These are phyloP conservation scores for Brassica juncea DNA, from an alignment of 345 rosid species.

Conservation along the genomic window DNA sequence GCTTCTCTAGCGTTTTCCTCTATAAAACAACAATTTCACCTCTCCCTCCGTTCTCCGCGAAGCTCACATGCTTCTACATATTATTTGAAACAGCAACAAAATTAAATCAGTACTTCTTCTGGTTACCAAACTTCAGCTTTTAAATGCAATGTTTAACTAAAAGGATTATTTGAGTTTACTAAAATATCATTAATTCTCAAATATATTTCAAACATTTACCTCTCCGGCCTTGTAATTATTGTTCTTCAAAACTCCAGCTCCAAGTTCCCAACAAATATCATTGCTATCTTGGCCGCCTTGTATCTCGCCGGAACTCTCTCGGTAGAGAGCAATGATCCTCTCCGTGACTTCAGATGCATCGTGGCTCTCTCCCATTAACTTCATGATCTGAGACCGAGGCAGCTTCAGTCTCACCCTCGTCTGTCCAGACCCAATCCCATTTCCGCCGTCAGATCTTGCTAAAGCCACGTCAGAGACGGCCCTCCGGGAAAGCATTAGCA, in stretches of 20 bases:
- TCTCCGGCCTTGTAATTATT: neutral
- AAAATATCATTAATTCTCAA: neutral
- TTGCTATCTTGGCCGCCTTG: neutral
- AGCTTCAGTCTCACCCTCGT: conserved; percentile 63
- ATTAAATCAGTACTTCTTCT: neutral
- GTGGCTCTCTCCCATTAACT: conserved; percentile 58
- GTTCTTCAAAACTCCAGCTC: neutral
- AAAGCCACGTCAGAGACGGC: conserved; percentile 49
- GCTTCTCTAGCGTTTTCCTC: neutral
- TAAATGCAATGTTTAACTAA: neutral
- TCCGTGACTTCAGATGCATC: conserved; percentile 59
- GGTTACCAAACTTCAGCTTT: neutral
- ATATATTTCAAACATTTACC: neutral
- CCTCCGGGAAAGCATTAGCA: conserved; percentile 19
- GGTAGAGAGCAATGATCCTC: conserved; percentile 53
- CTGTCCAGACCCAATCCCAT: neutral
- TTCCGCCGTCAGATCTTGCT: conserved; percentile 30
- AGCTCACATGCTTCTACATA: conserved; percentile 28
- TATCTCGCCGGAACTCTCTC: conserved; percentile 17
- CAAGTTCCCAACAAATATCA: neutral
- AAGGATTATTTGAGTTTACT: neutral
- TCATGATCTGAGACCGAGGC: conserved; percentile 58
- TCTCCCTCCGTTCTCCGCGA: conserved; percentile 1
- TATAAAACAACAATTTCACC: conserved; percentile 1
- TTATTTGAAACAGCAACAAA: neutral